Conservation (phyloP, 1,284 basidiomycete genomes). For the Erythrobasidium hasegawianum region DNA sequence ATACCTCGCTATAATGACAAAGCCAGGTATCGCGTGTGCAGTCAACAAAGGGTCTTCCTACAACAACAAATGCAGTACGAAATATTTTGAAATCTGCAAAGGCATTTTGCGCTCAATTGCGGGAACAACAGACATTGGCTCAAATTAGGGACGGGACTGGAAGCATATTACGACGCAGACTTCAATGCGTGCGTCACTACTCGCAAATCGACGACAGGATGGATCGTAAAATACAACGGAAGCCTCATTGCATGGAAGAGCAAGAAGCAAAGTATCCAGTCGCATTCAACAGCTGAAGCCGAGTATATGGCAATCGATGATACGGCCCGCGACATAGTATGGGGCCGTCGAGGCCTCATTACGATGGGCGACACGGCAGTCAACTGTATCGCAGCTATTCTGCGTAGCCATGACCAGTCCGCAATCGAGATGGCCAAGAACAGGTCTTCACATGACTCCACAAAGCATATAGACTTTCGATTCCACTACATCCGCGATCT, state of each 20-base stretch:
- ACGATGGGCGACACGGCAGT: neutral
- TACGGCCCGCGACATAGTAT: constrained; percentile 51
- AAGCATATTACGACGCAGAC: neutral
- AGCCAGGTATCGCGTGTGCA: constrained; percentile 53
- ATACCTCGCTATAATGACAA: constrained; percentile 51
- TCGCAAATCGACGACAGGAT: constrained; percentile 49
- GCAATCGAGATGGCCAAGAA: constrained; percentile 6
- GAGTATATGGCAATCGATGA: constrained; percentile 53
- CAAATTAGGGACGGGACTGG: constrained; percentile 35
- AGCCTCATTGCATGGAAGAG: constrained; percentile 51
- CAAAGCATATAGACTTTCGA: constrained; percentile 12
- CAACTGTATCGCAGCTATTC: neutral
- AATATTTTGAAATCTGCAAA: constrained; percentile 52
- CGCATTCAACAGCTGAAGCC: constrained; percentile 49
- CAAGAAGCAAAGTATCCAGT: constrained; percentile 49
- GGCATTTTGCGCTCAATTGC: constrained; percentile 53
- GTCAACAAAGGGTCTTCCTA: constrained; percentile 50
- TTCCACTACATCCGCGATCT: constrained; percentile 17
- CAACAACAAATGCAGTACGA: constrained; percentile 40
- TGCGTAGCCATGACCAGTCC: neutral
- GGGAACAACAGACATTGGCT: constrained; percentile 53
- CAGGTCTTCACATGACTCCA: constrained; percentile 6
- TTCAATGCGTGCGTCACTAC: neutral
- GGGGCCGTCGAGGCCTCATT: constrained; percentile 43
- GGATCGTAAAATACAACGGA: constrained; percentile 46